Percentiles rank a stretch among this genome's conserved stretches.
These are phyloP conservation scores for Psilocybe sp. DNA, from an alignment of 768 basidiomycete species.

Conservation along the genomic window DNA sequence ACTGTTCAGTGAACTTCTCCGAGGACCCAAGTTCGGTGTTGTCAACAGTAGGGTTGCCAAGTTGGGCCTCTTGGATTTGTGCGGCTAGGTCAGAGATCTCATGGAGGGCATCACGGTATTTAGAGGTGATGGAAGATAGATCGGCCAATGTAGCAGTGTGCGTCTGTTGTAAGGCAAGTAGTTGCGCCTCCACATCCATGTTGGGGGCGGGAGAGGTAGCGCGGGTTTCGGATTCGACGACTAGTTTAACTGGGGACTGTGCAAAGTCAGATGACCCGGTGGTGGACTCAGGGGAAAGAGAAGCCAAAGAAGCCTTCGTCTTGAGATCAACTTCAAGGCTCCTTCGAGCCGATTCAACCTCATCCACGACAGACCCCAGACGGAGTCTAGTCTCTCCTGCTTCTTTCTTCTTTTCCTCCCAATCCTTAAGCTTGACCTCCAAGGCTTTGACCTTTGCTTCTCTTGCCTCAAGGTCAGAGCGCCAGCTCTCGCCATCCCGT, in stretches of 20 bases:
- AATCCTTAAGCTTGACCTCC: constrained; percentile 75
- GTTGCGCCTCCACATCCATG: constrained; percentile 52
- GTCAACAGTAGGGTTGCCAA: constrained; percentile 43
- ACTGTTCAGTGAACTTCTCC: constrained; percentile 40
- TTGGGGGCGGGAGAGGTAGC: constrained; percentile 25
- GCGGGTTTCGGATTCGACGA: constrained; percentile 6
- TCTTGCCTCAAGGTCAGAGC: constrained; percentile 79
- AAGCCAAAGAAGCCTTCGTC: constrained; percentile 21
- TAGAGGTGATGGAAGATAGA: constrained; percentile 70
- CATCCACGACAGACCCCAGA: constrained; percentile 63
- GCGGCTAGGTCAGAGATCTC: constrained; percentile 91
- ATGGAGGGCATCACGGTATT: constrained; percentile 85
- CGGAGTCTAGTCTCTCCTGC: constrained; percentile 65
- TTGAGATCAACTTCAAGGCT: constrained; percentile 54
- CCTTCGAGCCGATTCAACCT: constrained; percentile 68
- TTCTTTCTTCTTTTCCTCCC: constrained; percentile 69
- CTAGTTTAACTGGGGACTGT: constrained; percentile 20
- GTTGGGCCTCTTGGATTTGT: constrained; percentile 86
- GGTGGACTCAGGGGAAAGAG: constrained; percentile 22
- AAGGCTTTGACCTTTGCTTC: constrained; percentile 75
- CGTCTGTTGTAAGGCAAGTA: constrained; percentile 75
- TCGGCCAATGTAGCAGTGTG: constrained; percentile 80
- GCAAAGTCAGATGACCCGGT: constrained; percentile 22
- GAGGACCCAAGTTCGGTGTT: constrained; percentile 36
- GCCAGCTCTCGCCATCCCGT: constrained; percentile 78